Percentiles rank a stretch among this genome's conserved stretches.
Conservation (phyloP, 371 early-diverging fungal species). For the Syncephalis fuscata region DNA sequence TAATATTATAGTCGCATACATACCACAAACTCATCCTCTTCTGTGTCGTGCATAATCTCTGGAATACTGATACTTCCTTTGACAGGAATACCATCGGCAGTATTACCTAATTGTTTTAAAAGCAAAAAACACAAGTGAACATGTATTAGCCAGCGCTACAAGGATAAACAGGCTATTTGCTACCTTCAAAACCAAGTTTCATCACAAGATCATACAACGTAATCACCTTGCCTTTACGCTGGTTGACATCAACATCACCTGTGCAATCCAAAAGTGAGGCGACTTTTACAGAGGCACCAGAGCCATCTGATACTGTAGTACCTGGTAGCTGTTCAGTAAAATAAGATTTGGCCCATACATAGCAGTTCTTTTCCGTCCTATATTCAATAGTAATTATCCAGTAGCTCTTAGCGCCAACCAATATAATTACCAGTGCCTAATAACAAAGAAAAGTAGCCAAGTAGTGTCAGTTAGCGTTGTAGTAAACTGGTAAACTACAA, state of each 20-base stretch:
- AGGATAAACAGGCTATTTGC: too few species aligned
- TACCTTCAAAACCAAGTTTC: slow-evolving; percentile 59
- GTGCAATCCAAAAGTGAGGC: slow-evolving; percentile 34
- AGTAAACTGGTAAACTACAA: background rate
- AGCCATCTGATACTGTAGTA: slow-evolving; percentile 17
- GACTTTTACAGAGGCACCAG: slow-evolving; percentile 32
- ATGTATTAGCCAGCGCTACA: background rate
- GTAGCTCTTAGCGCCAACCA: background rate
- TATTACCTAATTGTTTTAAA: slow-evolving; percentile 18
- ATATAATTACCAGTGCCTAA: slow-evolving; percentile 14
- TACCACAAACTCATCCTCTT: slow-evolving; percentile 61
- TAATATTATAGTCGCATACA: slow-evolving; percentile 4
- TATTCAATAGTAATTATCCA: slow-evolving; percentile 4
- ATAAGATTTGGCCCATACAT: slow-evolving; percentile 71
- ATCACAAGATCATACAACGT: slow-evolving; percentile 71
- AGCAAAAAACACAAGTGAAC: background rate
- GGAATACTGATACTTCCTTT: slow-evolving; percentile 70
- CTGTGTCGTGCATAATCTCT: slow-evolving; percentile 85
- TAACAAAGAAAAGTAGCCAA: background rate
- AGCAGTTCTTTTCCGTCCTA: slow-evolving; percentile 87
- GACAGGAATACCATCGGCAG: slow-evolving; percentile 41
- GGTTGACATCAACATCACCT: slow-evolving; percentile 82
- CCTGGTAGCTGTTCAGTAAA: slow-evolving; percentile 30
- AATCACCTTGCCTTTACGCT: slow-evolving; percentile 82
- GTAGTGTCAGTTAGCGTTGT: background rate